Evolutionary conservation across 257 asterid genomes (phyloP).

Genomic region (Capsicum baccatum): DNA sequence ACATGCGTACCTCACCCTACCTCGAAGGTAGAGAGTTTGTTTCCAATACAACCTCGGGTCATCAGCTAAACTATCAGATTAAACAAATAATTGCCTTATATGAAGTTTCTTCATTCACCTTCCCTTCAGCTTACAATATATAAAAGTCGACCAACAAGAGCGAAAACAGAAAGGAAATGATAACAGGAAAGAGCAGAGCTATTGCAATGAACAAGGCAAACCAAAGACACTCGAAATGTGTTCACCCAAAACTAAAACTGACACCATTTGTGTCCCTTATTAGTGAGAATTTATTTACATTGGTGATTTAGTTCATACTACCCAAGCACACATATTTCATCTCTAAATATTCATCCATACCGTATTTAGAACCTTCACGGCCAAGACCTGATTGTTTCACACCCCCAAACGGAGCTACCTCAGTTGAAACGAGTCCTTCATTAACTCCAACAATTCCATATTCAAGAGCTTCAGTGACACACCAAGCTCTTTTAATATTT

Average conservation of each 20-base stretch:
- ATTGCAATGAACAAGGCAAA: not conserved
- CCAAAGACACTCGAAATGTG: constrained; percentile 1
- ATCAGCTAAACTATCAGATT: not conserved
- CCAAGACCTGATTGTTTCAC: constrained; percentile 97
- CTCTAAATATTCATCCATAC: constrained; percentile 91
- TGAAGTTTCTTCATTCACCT: not conserved
- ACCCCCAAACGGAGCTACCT: constrained; percentile 99
- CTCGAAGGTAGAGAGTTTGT: no score
- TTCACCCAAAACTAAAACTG: not conserved
- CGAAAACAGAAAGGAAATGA: not conserved
- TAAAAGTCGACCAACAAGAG: not conserved
- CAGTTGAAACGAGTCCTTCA: constrained; percentile 94
- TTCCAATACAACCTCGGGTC: no score
- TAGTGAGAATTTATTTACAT: not conserved
- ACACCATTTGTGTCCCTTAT: not conserved
- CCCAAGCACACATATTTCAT: constrained; percentile 36
- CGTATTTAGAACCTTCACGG: constrained; percentile 97
- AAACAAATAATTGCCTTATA: not conserved
- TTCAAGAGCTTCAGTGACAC: constrained; percentile 94
- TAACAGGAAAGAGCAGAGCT: not conserved
- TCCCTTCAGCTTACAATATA: not conserved
- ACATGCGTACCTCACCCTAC: no score
- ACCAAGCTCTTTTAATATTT: constrained; percentile 84
- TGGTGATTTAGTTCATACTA: constrained; percentile 21
- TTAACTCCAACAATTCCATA: constrained; percentile 97